A percentile compares a stretch with the other conserved stretches of the same genome.
Evolutionary conservation across 2,329 filamentous ascomycete species (phyloP).

Genomic region (Dothistroma septosporum): DNA sequence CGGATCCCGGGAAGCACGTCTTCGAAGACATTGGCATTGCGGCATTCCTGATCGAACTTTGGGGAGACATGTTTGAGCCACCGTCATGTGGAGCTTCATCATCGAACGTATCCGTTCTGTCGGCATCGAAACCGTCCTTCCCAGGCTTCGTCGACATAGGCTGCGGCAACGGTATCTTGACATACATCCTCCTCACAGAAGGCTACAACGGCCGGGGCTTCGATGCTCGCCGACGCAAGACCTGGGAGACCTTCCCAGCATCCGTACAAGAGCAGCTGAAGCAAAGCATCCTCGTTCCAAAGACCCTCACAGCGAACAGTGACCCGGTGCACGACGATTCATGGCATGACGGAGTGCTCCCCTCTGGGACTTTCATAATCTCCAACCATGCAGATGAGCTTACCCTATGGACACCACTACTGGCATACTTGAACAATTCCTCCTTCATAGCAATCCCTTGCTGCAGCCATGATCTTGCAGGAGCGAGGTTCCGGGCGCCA

Average conservation of each 20-base stretch:
- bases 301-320: constrained; percentile 32
- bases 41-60: constrained; percentile 87
- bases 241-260: constrained; percentile 69
- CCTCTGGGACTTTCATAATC: constrained; percentile 75
- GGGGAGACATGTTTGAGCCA: constrained; percentile 71
- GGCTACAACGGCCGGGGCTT: constrained; percentile 87
- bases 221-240: constrained; percentile 79
- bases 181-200: constrained; percentile 74
- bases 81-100: not conserved
- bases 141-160: constrained; percentile 94
- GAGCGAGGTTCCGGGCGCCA: constrained; percentile 65
- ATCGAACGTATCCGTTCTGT: not conserved
- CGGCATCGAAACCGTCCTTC: constrained; percentile 46
- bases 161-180: constrained; percentile 88
- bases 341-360: constrained; percentile 61
- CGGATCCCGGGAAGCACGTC: constrained; percentile 85
- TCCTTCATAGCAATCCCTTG: constrained; percentile 93
- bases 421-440: constrained; percentile 69
- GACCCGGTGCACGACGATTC: constrained; percentile 3
- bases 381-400: constrained; percentile 97
- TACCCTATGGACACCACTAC: constrained; percentile 89
- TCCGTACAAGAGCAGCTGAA: constrained; percentile 49
- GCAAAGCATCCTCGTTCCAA: constrained; percentile 60
- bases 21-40: constrained; percentile 92
- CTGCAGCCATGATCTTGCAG: constrained; percentile 83